Evolutionary conservation across 495 filamentous ascomycete species (phyloP).

Genomic region (Neurospora sp.): DNA sequence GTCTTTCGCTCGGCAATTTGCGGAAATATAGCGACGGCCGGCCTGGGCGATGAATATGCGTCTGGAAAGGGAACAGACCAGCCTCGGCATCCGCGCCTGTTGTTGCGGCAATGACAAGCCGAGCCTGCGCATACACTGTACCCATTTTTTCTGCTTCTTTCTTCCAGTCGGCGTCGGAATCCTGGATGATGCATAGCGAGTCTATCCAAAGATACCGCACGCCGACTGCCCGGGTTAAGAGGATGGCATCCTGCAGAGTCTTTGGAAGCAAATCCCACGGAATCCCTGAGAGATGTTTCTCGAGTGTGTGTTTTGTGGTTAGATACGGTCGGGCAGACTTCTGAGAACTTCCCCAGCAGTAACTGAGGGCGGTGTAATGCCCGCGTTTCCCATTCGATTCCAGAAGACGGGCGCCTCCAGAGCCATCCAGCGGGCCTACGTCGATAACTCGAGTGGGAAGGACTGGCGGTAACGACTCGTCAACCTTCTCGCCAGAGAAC

Average conservation of each 20-base stretch:
- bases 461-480: neutral
- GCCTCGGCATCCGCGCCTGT: rapidly evolving
- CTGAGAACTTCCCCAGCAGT: neutral
- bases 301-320: neutral
- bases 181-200: neutral
- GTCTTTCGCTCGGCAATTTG: neutral
- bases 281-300: neutral
- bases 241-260: neutral
- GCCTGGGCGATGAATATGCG: neutral
- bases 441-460: neutral
- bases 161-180: neutral
- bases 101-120: neutral
- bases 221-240: neutral
- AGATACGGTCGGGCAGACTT: neutral
- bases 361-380: neutral
- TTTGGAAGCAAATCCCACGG: neutral
- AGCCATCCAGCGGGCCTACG: neutral
- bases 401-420: rapidly evolving
- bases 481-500: neutral
- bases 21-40: neutral
- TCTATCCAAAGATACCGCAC: neutral
- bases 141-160: rapidly evolving
- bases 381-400: rapidly evolving
- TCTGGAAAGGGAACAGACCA: neutral
- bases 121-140: neutral